A percentile compares a stretch with the other conserved stretches of the same genome.
Evolutionary conservation across 2,329 filamentous ascomycete genomes (phyloP).

Genomic region (Botryotinia convoluta): DNA sequence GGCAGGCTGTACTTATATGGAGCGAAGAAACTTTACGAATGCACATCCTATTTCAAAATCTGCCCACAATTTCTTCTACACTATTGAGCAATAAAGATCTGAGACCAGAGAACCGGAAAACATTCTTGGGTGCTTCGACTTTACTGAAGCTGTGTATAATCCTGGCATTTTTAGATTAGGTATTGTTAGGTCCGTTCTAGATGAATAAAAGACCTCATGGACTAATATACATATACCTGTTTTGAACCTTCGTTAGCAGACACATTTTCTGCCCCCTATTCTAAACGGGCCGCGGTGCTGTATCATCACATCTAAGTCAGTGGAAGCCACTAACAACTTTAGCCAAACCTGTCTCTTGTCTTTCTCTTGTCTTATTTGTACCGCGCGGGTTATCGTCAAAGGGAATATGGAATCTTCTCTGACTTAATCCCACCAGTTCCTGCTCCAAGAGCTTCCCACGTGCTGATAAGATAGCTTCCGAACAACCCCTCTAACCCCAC

Average conservation of each 20-base stretch:
- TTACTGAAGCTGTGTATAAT: not conserved
- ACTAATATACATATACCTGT: not conserved
- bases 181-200: not conserved
- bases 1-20: slow-evolving; percentile 2
- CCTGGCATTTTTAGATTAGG: not conserved
- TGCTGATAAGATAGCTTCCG: slow-evolving; percentile 21
- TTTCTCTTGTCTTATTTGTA: not conserved
- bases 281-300: not conserved
- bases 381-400: not conserved
- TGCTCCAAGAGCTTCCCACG: slow-evolving; percentile 9
- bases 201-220: not conserved
- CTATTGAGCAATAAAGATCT: not conserved
- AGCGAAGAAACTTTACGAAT: not conserved
- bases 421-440: not conserved
- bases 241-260: no score
- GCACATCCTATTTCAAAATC: not conserved
- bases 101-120: not conserved
- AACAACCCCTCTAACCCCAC: slow-evolving; percentile 8
- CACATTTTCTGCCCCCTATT: not conserved
- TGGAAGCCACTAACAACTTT: not conserved
- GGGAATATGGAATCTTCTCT: not conserved
- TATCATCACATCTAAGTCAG: not conserved
- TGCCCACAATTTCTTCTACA: not conserved
- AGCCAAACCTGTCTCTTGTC: not conserved
- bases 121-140: not conserved